Percentiles rank a stretch among this genome's conserved stretches.
These are phyloP conservation scores for Ochetophila trinervis DNA, from an alignment of 306 rosid genomes.

Conservation along the genomic window DNA sequence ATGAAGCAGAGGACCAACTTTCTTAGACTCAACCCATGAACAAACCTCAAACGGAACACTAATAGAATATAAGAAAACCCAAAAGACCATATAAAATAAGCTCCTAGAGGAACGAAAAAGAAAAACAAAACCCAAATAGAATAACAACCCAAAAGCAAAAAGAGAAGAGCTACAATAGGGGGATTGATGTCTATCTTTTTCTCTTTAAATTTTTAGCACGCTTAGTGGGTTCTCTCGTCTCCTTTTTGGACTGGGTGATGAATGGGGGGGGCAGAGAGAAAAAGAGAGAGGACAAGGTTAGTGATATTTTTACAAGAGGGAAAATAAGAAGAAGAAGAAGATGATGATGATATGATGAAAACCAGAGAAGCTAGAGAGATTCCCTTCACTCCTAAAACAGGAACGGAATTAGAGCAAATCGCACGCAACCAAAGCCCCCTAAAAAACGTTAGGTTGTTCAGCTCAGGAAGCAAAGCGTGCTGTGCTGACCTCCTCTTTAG, in stretches of 20 bases:
- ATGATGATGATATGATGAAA: conserved; percentile 14
- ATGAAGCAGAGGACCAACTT: neutral
- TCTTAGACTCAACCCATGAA: conserved; percentile 21
- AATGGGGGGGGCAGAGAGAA: conserved; percentile 1
- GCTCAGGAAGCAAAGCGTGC: conserved; percentile 59
- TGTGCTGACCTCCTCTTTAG: conserved; percentile 43
- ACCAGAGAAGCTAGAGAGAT: conserved; percentile 34
- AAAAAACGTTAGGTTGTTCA: conserved; percentile 49
- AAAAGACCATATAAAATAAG: conserved; percentile 16
- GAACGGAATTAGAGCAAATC: conserved; percentile 40
- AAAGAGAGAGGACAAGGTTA: conserved; percentile 1
- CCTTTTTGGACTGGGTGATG: conserved; percentile 22
- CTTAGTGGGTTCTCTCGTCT: conserved; percentile 39
- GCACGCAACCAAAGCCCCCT: conserved; percentile 58
- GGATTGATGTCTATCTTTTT: conserved; percentile 41
- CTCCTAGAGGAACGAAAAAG: conserved; percentile 18
- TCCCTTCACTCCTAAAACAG: conserved; percentile 43
- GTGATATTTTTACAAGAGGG: neutral
- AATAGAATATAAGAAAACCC: neutral
- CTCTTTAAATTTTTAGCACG: conserved; percentile 43
- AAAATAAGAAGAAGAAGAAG: neutral
- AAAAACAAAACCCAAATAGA: conserved; percentile 16
- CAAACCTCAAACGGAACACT: conserved; percentile 3
- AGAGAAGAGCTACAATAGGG: conserved; percentile 40
- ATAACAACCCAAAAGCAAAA: conserved; percentile 28